Base-by-base conservation (phyloP, 2,329 filamentous ascomycete species). In the Trichoderma atrobrunneum region DNA sequence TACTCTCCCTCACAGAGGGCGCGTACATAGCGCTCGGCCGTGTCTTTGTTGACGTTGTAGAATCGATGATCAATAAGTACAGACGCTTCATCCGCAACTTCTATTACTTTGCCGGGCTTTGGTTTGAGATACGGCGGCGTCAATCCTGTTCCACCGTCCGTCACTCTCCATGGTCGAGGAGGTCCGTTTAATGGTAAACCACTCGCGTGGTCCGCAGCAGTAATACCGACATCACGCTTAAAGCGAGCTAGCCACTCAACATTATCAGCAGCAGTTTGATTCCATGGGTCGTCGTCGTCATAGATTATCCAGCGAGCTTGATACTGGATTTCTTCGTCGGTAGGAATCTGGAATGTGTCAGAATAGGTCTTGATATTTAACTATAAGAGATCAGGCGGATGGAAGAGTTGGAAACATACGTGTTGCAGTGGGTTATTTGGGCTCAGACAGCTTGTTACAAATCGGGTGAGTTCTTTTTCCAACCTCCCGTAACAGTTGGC, bases 251-350 rank as follows among this genome's bases (percentile, higher is more conserved):
- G 26, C 68, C 68, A 71, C 48, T 71, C 68, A 12, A 18, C n/a
- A 66, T 71, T 64, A 32, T 71, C 68, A 10, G 68, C 68, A 26
- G 68, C 59, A 21, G 68, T 71, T 21, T 71, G 68, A 18, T 71
- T 71, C 68, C 68, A 71, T 28, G 68, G 68, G 12, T 71, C 68
- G 6, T 71, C 68, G 11, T 68, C 65, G 12, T 68, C 65, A 18
- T 59, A 68, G n/a, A 68, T 59, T 10, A 68, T 68, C 65, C 65
- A 68, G 26, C 65, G 65, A 32, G 65, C 65, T 18, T 68, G 65
- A 59, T 68, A 34, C 14, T 68, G 65, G 12, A 68, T 21, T 30
- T 68, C 65, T 32, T 59, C 65, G 7, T 68, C 65, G 5, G 65
- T 59, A 5, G 65, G 65, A 5, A 68, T 8, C 65, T 68, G 24